Evolutionary conservation across 768 basidiomycete species (phyloP), one percentile per base, ranked within the genome.

Genomic region (Melanogaster broomeanus): DNA sequence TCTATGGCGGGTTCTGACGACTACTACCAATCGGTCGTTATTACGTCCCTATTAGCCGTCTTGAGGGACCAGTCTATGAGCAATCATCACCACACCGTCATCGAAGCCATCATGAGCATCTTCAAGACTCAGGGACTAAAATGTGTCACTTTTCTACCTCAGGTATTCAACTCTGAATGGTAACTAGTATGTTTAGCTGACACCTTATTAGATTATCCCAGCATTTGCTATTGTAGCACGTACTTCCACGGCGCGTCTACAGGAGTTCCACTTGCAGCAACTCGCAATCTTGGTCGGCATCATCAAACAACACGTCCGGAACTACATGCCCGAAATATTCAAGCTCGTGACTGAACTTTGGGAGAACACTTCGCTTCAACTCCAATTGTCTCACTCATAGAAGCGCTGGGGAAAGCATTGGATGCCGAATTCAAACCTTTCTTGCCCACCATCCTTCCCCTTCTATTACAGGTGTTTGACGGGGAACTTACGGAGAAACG

Each of bases 371-470:
- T 74, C 86, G 10, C 78, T 98, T 21, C 96, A 98, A 61, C 79
- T 95, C 93, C 94, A 6, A 87, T 98, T 38, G 93, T 98, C 48
- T 84, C 90, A 13, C 78, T 99, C 15, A 87, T 98, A 10, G 96
- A 98, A 65, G 87, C 94, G 1, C 78, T 97, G 13, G 95, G 93
- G 6, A 89, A 88, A 64, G 93, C 97, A 0, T 78, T 99, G 19
- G 94, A 98, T 63, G 92, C 95, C 2, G 97, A 98, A 66, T 98
- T 98, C 75, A 94, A 94, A 66, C 95, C 93, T 1, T 97, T 95
- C 74, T 74, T 99, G 13, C 93, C 96, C 0, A 86, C 84, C 13
- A 87, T 97, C 30, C 75, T 99, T 1, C 95, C 95, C 11, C 81
- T 92, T 10, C 80, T 98, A 51, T 79, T 99, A 45, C 89, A 91